phyloP scores from a whole-genome alignment of 306 rosid genomes.

The Quercus variabilis region DNA sequence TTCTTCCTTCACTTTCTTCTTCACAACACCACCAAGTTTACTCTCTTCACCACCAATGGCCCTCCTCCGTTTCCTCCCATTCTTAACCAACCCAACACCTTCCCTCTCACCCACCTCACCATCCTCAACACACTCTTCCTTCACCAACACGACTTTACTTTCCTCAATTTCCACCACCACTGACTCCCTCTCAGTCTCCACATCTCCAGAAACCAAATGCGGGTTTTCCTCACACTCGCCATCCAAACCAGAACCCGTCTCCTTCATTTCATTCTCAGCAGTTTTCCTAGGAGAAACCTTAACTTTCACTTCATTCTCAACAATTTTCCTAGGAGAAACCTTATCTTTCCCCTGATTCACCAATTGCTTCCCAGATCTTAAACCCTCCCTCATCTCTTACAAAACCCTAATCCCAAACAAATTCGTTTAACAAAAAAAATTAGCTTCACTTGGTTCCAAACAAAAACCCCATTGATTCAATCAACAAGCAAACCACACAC shows the following conservation, averaged over 20 bases:
- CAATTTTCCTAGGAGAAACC: slow-evolving; percentile 21
- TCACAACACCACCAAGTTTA: slow-evolving; percentile 16
- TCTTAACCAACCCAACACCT: slow-evolving; percentile 35
- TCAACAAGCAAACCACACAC: not conserved
- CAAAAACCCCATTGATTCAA: slow-evolving; percentile 11
- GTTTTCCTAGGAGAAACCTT: not conserved
- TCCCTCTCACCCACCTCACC: slow-evolving; percentile 21
- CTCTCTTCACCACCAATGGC: slow-evolving; percentile 20
- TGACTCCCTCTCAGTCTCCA: slow-evolving; percentile 14
- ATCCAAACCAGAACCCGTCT: slow-evolving; percentile 17
- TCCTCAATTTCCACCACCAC: slow-evolving; percentile 20
- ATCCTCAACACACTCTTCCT: slow-evolving; percentile 33
- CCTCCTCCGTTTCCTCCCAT: slow-evolving; percentile 28
- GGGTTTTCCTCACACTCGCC: slow-evolving; percentile 26
- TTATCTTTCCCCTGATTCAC: slow-evolving; percentile 21
- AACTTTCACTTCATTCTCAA: not conserved
- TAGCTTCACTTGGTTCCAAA: slow-evolving; percentile 2
- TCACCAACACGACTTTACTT: slow-evolving; percentile 13
- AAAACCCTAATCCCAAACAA: slow-evolving; percentile 34
- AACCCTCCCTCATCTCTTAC: slow-evolving; percentile 64
- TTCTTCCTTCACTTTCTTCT: slow-evolving; percentile 24
- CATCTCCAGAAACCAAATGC: slow-evolving; percentile 17
- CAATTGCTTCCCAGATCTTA: slow-evolving; percentile 51
- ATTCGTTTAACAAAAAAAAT: slow-evolving; percentile 15
- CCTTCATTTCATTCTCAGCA: slow-evolving; percentile 17